These are phyloP conservation scores for Cyberlindnera meyerae DNA, from an alignment of 805 yeast species.

Conservation along the genomic window DNA sequence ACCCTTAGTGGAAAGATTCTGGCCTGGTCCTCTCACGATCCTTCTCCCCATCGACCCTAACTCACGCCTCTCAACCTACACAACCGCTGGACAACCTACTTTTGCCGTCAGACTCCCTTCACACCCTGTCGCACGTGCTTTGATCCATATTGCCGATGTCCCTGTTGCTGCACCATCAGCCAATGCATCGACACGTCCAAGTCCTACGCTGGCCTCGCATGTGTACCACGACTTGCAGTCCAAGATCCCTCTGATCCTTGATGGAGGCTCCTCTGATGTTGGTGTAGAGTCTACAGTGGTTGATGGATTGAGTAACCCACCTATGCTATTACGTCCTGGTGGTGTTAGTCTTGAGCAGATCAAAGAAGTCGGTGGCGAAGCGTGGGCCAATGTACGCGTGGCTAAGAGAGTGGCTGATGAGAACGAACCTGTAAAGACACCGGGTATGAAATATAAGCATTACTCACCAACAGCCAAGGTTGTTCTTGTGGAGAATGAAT, in stretches of 20 bases:
- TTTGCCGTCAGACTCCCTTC: conserved; percentile 89
- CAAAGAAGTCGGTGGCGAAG: conserved; percentile 53
- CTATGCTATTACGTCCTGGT: conserved; percentile 89
- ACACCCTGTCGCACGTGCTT: conserved; percentile 85
- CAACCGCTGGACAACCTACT: conserved; percentile 84
- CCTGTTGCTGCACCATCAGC: conserved; percentile 99
- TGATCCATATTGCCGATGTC: conserved; percentile 75
- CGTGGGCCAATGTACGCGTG: conserved; percentile 59
- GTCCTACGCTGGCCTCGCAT: conserved; percentile 86
- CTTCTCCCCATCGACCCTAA: conserved; percentile 54
- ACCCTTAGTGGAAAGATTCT: conserved; percentile 59
- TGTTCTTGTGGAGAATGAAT: conserved; percentile 48
- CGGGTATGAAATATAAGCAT: conserved; percentile 97
- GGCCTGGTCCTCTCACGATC: conserved; percentile 97
- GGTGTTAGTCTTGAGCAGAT: conserved; percentile 84
- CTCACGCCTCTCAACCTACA: conserved; percentile 59
- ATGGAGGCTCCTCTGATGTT: conserved; percentile 84
- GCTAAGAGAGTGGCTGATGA: conserved; percentile 58
- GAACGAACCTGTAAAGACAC: conserved; percentile 80
- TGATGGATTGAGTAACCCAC: conserved; percentile 82
- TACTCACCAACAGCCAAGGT: conserved; percentile 90
- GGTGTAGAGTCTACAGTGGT: conserved; percentile 95
- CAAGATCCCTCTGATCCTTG: conserved; percentile 76
- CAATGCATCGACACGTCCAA: conserved; percentile 91
- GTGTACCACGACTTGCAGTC: conserved; percentile 78